Evolutionary conservation across 2,329 filamentous ascomycete genomes (phyloP), one percentile per base, ranked within the genome.

Genomic region (Boeremia lycopersici): DNA sequence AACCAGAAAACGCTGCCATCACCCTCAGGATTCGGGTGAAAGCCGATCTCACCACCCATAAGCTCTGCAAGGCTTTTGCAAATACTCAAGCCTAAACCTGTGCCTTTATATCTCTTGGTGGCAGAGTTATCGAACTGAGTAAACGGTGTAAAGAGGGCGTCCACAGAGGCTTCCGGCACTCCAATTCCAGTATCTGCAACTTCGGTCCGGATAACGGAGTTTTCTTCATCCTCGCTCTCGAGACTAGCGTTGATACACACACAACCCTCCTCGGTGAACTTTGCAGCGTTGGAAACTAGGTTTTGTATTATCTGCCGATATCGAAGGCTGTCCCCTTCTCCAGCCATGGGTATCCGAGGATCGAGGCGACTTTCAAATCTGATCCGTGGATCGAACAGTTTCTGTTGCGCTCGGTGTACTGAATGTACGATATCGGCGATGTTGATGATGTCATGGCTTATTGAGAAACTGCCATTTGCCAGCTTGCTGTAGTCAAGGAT

Each of bases 401-500:
- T 74, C 56, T 82, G 77, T 45, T 80, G 80, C 56, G 79, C 80
- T 23, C 82, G 79, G 15, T 82, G 72, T 2, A 86, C 81, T 0
- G 81, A 80, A 1, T 74, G 74, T 13, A 83, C 70, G 47, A 80
- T 76, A 42, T 74, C 73, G 23, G 72, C 54, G 36, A 86, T 73
- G 59, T 79, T 76, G 53, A 87, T 73, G 29, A 81, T 72, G 60
- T 84, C 82, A 12, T 81, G 70, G 42, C 77, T 81, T 48, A 87
- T 77, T 2, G 83, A 82, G 56, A 87, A 85, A 31, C 78, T 80
- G n/a, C 84, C 83, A 0, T 84, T 84, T 0, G 82, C 80, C 6
- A 87, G 76, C 60, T 87, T 87, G 9, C 85, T 86, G 64, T 86
- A 87, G 71, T 88, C 85, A n/a, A 88, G 77, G 40, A 88, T 85